Evolutionary conservation across 2,329 filamentous ascomycete species (phyloP), one percentile per base, ranked within the genome.

Genomic region (Lachnellula occidentalis): DNA sequence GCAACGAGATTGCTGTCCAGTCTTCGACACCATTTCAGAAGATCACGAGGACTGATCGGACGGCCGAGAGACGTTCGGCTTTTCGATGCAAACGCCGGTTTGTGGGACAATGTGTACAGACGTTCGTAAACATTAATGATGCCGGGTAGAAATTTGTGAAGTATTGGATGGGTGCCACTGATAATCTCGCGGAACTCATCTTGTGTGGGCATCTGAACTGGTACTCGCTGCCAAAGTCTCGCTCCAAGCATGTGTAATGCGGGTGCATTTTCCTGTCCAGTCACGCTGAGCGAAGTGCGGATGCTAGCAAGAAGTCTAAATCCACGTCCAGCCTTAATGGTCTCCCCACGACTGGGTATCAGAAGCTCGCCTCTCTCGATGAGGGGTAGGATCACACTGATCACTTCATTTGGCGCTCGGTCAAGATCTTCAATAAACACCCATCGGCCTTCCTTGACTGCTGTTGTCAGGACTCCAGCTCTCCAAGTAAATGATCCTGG

Each of bases 401-500:
- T 85, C 47, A 99, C 89, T 71, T 99, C 94, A 61, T 90, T 92
- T 4, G 95, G 94, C 11, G 94, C 94, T 58, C 92, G 85, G 69
- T 99, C 92, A 41, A 99, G 78, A 70, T 99, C 95, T 71, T 99
- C 95, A 56, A 99, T 95, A 61, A 99, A 78, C 6, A 99, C 88
- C 95, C 94, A 99, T 66, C 92, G 82, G 15, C 94, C 95, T 75
- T 99, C 92, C 66, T 82, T 86, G 2, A 97, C 91, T 36, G 95
- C 95, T 31, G 90, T 95, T 0, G 94, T 96, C 63, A 99, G 76
- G 19, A 97, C 89, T 72, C 94, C 94, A 3, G 94, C 83, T 56
- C 89, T 84, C 94, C 94, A 99, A 49, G 83, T 82, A 69, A 99
- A 99, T 9, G 89, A 92, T 1, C 92, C 92, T 1, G 91, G 92